Evolutionary conservation across 2,329 filamentous ascomycete species (phyloP).

Genomic region (Trichophyton mentagrophytes): DNA sequence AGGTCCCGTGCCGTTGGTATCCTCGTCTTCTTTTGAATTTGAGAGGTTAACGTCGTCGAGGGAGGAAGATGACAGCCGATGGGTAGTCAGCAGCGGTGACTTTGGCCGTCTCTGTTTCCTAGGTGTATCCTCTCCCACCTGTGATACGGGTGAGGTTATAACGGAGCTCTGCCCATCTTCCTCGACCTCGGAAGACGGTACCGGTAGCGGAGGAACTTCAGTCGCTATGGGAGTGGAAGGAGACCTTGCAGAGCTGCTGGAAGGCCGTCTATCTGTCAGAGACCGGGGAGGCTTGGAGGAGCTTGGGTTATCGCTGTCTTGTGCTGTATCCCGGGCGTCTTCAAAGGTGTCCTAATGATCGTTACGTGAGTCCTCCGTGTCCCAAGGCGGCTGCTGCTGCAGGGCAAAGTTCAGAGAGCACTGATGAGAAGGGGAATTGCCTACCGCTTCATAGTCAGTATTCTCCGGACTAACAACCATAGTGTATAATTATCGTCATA

Average conservation of each 20-base stretch:
- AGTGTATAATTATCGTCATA: constrained; percentile 13
- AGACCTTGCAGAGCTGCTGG: constrained; percentile 27
- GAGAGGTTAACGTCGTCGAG: constrained; percentile 55
- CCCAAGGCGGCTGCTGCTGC: neutral
- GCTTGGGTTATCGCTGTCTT: constrained; percentile 19
- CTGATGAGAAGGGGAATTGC: constrained; percentile 2
- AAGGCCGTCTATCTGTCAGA: constrained; percentile 38
- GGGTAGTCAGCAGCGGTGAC: constrained; percentile 41
- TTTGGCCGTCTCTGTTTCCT: constrained; percentile 31
- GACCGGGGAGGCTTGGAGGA: constrained; percentile 44
- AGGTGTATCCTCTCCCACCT: constrained; percentile 24
- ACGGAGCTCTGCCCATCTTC: constrained; percentile 17
- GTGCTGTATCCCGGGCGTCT: constrained; percentile 55
- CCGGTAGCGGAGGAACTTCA: constrained; percentile 21
- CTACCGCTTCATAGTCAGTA: constrained; percentile 33
- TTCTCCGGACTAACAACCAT: constrained; percentile 30
- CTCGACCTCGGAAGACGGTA: constrained; percentile 4
- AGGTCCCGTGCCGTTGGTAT: neutral
- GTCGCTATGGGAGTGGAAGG: constrained; percentile 26
- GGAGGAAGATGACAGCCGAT: constrained; percentile 44
- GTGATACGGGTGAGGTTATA: constrained; percentile 19
- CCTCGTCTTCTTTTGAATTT: constrained; percentile 42
- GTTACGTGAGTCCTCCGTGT: neutral
- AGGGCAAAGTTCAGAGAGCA: neutral
- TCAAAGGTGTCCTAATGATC: constrained; percentile 59